Evolutionary conservation across 768 basidiomycete species (phyloP), one percentile per base, ranked within the genome.

Genomic region (Boletus tylopilopsis): DNA sequence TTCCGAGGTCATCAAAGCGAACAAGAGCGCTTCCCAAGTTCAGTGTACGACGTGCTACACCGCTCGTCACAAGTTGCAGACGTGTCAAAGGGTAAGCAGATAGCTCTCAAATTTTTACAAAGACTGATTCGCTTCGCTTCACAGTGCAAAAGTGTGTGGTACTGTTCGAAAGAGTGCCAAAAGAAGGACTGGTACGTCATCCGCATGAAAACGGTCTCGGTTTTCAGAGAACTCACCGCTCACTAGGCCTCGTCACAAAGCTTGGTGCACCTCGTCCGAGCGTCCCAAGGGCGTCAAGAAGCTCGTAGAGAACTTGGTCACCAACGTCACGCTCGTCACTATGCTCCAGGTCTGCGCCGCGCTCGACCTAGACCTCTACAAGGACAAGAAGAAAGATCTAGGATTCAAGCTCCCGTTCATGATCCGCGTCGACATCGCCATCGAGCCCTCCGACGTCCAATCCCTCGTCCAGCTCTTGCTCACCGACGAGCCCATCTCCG

Each of bases 131-230:
- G 12, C 29, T 11, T 11, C 29, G 29, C 29, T 34, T 32, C 2
- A 5, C 21, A 59, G 57, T 59, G 58, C 41, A 59, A 59, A 18
- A 50, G 58, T 9, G 53, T 56, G 25, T 56, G 58, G 58, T 59
- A 55, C 45, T 59, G 58, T 38, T 59, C 58, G 12, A 56, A 56
- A 36, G 58, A 55, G 23, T 59, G 58, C 18, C 58, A 59, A 47
- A 59, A 16, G 33, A 55, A 50, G 32, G 49, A 59, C 42, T 59
- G 58, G 58, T 59, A 42, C 10, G 53, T 4, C 4, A 23, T 19
- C 10, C 6, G 1, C 16, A 21, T 21, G 12, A 19, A 13, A 16
- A 19, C 11, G 6, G 2, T 4, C n/a, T 29, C 18, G 0, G n/a
- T 21, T 22, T 18, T 4, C 18, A 6, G 2, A 8, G 30, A 2